Evolutionary conservation across 2,329 filamentous ascomycete species (phyloP).

Genomic region (Alternaria triticina): DNA sequence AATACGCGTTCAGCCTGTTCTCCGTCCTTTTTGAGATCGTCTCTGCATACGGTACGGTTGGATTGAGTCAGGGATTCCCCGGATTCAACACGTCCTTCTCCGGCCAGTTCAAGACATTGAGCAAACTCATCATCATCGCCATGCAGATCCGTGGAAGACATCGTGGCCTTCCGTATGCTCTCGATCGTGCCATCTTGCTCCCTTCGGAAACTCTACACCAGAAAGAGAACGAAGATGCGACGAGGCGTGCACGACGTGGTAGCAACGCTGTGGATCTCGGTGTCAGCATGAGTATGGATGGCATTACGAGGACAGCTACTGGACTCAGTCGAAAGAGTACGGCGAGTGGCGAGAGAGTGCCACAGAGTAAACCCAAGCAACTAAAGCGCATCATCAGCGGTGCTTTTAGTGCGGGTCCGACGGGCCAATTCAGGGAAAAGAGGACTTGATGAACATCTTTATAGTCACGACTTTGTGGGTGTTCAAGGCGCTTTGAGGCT

Average conservation of each 20-base stretch:
- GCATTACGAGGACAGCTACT: slow-evolving; percentile 27
- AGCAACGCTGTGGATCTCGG: slow-evolving; percentile 30
- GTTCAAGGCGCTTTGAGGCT: neutral
- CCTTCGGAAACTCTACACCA: slow-evolving; percentile 69
- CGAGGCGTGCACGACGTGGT: slow-evolving; percentile 45
- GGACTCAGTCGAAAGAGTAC: slow-evolving; percentile 26
- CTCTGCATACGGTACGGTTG: slow-evolving; percentile 77
- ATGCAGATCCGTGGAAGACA: slow-evolving; percentile 72
- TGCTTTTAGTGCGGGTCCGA: slow-evolving; percentile 31
- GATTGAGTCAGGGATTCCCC: slow-evolving; percentile 83
- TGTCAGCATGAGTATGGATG: slow-evolving; percentile 7
- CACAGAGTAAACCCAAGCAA: slow-evolving; percentile 19
- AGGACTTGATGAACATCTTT: neutral
- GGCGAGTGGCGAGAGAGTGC: slow-evolving; percentile 11
- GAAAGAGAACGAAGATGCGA: slow-evolving; percentile 63
- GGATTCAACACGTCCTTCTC: slow-evolving; percentile 79
- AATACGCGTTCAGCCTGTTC: slow-evolving; percentile 60
- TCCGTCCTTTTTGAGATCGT: slow-evolving; percentile 52
- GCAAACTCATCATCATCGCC: slow-evolving; percentile 69
- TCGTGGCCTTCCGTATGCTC: slow-evolving; percentile 69
- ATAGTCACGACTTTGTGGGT: neutral
- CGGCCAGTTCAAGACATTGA: slow-evolving; percentile 76
- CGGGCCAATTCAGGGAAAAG: slow-evolving; percentile 19
- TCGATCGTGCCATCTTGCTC: slow-evolving; percentile 73
- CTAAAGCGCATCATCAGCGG: slow-evolving; percentile 28